Evolutionary conservation across 2,329 filamentous ascomycete species (phyloP), one percentile per base, ranked within the genome.

Genomic region (Pestalotiopsis sp.): DNA sequence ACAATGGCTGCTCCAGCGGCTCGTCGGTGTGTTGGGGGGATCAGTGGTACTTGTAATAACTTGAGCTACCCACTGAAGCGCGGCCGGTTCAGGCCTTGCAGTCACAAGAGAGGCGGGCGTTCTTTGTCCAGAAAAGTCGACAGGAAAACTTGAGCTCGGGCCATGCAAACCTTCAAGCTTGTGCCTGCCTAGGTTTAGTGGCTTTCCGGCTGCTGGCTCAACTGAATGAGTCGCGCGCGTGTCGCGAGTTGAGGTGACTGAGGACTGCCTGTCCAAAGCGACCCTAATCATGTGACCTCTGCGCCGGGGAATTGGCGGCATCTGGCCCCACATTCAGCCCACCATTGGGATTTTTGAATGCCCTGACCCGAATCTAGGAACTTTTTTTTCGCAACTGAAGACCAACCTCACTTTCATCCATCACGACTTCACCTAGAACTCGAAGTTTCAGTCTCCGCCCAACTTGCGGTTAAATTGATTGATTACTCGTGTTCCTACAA

Each of bases 381-480:
- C 27, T 41, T 62, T 62, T 62, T 36, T 62, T 64, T 62, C 61
- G 56, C 62, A 49, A 65, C 40, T 49, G 23, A 66, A 63, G 40
- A 38, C 40, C 41, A 62, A 62, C 64, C 63, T 58, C 49, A 67
- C 65, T 40, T 45, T 25, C 12, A 65, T 17, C 25, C 36, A 25
- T 41, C 64, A 63, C 40, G 20, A 20, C 49, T 41, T 64, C 58
- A 66, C 64, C 79, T 79, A 89, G 93, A 92, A 97, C 94, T 93
- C 89, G 93, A 96, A 94, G 94, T 92, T 89, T 97, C 95, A 98
- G 95, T 98, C 95, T 97, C 95, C 95, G 95, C 92, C 89, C 91
- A 93, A 91, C 83, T 84, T 83, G 93, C 94, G 95, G 95, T 98
- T 97, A 97, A 98, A 97, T 92, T 91, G 95, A 98, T 98, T 98